A percentile compares a stretch with the other conserved stretches of the same genome.
phyloP scores from a whole-genome alignment of 768 basidiomycete genomes.

The Tricholoma terreum region DNA sequence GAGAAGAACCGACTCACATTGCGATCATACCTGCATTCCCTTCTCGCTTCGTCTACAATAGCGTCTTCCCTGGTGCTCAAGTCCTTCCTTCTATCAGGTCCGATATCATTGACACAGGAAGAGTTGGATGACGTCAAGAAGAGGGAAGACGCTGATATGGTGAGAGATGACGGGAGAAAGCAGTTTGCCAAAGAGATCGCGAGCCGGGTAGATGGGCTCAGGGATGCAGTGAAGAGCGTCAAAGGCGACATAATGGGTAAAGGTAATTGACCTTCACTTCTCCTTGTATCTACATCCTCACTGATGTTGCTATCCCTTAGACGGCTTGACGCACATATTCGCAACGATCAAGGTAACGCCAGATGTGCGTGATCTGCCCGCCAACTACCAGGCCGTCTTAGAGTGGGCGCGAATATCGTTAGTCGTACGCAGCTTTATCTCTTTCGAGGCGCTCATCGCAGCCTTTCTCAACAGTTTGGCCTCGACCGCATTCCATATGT shows the following conservation, averaged over 20 bases:
- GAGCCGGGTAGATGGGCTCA: slow-evolving; percentile 77
- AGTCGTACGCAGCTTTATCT: slow-evolving; percentile 29
- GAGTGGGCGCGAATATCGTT: slow-evolving; percentile 98
- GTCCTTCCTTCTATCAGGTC: slow-evolving; percentile 79
- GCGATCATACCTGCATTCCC: slow-evolving; percentile 83
- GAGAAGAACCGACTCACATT: slow-evolving; percentile 96
- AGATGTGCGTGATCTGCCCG: slow-evolving; percentile 71
- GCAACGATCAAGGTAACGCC: slow-evolving; percentile 81
- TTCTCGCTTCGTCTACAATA: slow-evolving; percentile 70
- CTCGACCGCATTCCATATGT: slow-evolving; percentile 94
- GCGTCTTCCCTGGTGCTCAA: slow-evolving; percentile 82
- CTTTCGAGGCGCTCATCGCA: not conserved
- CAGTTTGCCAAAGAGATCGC: slow-evolving; percentile 87
- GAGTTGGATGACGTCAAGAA: slow-evolving; percentile 77
- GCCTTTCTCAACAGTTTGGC: slow-evolving; percentile 59
- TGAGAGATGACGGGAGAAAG: slow-evolving; percentile 84
- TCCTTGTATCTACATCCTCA: not conserved
- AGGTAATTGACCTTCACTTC: slow-evolving; percentile 39
- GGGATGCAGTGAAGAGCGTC: slow-evolving; percentile 80
- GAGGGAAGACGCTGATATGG: slow-evolving; percentile 85
- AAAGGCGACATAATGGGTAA: slow-evolving; percentile 92
- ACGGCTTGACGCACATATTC: slow-evolving; percentile 88
- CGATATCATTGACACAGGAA: slow-evolving; percentile 61
- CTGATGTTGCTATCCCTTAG: slow-evolving; percentile 33
- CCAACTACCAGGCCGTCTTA: slow-evolving; percentile 82